Evolutionary conservation across 495 filamentous ascomycete genomes (phyloP), one percentile per base, ranked within the genome.

Genomic region (Halenospora varia): DNA sequence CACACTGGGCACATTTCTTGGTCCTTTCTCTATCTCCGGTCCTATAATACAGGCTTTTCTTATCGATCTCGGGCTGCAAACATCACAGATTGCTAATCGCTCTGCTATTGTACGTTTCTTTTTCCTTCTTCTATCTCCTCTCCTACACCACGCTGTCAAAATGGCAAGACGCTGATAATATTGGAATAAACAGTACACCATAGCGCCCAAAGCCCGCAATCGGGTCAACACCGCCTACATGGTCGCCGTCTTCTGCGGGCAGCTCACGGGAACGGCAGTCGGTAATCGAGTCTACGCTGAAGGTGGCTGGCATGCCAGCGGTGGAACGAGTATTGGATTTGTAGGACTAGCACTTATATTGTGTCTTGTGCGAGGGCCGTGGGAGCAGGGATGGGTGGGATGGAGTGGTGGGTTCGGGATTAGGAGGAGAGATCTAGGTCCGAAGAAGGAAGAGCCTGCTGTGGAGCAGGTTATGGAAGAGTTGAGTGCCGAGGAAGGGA

Each of bases 161-260:
- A n/a, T n/a, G n/a, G n/a, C n/a, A n/a, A n/a, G n/a, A n/a, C n/a
- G n/a, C n/a, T n/a, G n/a, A n/a, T n/a, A n/a, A n/a, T n/a, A n/a
- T n/a, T n/a, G n/a, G n/a, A n/a, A n/a, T n/a, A n/a, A n/a, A n/a
- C n/a, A n/a, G 18, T 94, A 90, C 58, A 73, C 71, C 2, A 81
- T 94, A 15, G 83, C 86, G 55, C 85, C 89, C 1, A 84, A 84
- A 59, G 86, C 83, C 2, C 70, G 87, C 20, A 94, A 92, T 67
- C 67, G 90, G 0, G 77, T 92, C 20, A 96, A 96, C 64, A 94
- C 90, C 1, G 85, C 83, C 2, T 96, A 88, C 63, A 93, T 93
- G 89, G 76, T 92, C 2, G 75, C 76, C 10, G 78, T 78, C 0
- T 94, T 92, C 66, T 80, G 78, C 45, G 89, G 89, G 0, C 89